Percentiles rank a stretch among this genome's conserved stretches.
These are phyloP conservation scores for Lupinus albus DNA, from an alignment of 306 rosid genomes.

Conservation along the genomic window DNA sequence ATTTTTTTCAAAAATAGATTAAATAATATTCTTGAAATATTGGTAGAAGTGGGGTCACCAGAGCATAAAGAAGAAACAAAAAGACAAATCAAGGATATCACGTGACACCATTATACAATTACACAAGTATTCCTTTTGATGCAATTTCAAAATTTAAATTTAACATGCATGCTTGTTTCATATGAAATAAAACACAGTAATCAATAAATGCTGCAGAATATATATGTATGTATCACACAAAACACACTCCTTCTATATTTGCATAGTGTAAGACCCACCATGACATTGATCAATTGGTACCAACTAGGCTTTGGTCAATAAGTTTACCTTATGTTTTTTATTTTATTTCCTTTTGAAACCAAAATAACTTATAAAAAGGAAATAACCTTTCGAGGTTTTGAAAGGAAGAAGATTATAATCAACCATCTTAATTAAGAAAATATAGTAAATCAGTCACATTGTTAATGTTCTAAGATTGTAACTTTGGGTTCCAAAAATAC, in stretches of 20 bases:
- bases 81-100: constrained; percentile 45
- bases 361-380: neutral
- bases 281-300: too few relatives aligned
- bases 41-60: neutral
- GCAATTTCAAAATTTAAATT: constrained; percentile 44
- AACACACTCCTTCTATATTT: constrained; percentile 36
- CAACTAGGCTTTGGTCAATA: too few relatives aligned
- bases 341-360: neutral
- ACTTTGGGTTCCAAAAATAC: neutral
- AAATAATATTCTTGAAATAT: neutral
- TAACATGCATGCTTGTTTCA: neutral
- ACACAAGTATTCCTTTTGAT: constrained; percentile 2
- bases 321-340: neutral
- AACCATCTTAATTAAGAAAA: constrained; percentile 11
- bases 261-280: too few relatives aligned
- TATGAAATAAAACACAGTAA: constrained; percentile 8
- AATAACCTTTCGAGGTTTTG: constrained; percentile 16
- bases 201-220: constrained; percentile 36
- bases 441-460: constrained; percentile 3
- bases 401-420: constrained; percentile 3
- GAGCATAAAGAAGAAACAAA: constrained; percentile 4
- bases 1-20: neutral
- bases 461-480: neutral
- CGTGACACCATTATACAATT: constrained; percentile 39
- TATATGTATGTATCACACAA: constrained; percentile 43